Base-by-base conservation (phyloP, 1,284 basidiomycete genomes). In the Ceratobasidium sp. region DNA sequence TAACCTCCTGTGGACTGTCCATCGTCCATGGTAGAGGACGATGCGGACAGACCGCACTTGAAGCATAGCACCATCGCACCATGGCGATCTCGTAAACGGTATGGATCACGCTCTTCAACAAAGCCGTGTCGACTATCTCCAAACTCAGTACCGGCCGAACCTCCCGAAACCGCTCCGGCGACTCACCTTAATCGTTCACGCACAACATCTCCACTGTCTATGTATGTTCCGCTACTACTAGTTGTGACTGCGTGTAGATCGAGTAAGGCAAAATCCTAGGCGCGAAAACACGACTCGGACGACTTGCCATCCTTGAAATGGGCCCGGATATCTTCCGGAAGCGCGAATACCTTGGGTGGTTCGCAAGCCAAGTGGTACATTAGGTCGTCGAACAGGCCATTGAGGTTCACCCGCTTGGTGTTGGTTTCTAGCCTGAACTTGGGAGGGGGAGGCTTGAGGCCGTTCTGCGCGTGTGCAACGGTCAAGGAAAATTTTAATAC, bases 91-190 rank as follows among this genome's bases (percentile, higher is more conserved):
- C 91, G 92, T 61, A 96, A 83, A 70, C 92, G 88, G 82, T 91
- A 88, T 8, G 93, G 89, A 81, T 99, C 97, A 48, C 96, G 90
- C 73, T 96, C 94, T 78, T 98, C 97, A 42, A 92, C 81, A 76
- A 92, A 89, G 12, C 94, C 95, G 78, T 91, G 90, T 46, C 94
- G 93, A 79, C 95, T 96, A 77, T n/a, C 74, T 62, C n/a, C 46
- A 56, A 59, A 56, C 54, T 75, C 54, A 58, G 63, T 73, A 72
- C 48, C 33, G 23, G 58, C 40, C 38, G 36, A 44, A 44, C 25
- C 38, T 60, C 12, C 58, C 53, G 53, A 30, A 56, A 21, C 14
- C 46, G 62, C 30, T 36, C 51, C 14, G 51, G 73, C 72, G 48
- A 69, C 64, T 44, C 53, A 69, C 64, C 54, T 69, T 53, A 69